Evolutionary conservation across 2,329 filamentous ascomycete genomes (phyloP), one percentile per base, ranked within the genome.

Genomic region (Epichloe coenophiala): DNA sequence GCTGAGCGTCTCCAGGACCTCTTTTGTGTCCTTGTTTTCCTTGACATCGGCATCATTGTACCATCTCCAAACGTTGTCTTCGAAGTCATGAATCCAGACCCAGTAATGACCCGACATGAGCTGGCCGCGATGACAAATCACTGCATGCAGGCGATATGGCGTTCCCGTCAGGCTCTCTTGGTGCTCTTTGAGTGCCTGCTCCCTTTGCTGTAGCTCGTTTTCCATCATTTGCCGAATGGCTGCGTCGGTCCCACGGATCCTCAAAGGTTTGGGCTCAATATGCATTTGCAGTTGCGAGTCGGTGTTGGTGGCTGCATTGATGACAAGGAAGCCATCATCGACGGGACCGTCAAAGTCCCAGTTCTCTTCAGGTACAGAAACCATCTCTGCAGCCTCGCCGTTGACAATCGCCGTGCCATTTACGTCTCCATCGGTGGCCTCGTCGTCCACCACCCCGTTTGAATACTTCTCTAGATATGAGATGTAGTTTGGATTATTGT

Each of bases 1-100:
- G 53, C 79, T 81, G 46, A 86, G 74, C 54, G 78, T 74, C 23
- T 78, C 73, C 56, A 93, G 82, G 40, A 95, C 86, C 47, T 84
- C 78, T 15, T 74, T 72, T 7, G 77, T 73, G 59, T 86, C 77
- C 27, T 81, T 76, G 52, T 76, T 72, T 55, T 86, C 80, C 3
- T 79, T 83, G 23, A 98, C 89, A 15, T 76, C 76, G 49, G 84
- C 84, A 61, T 98, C 93, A 63, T 98, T 98, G 73, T 96, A 98
- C 61, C 87, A 88, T 51, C 89, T 83, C 90, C 93, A 98, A 19
- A 90, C 72, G 41, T 80, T 77, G 45, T 80, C 78, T 56, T 83
- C 78, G 65, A 95, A 95, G 68, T 97, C 93, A 61, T 83, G 86
- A 56, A 98, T 94, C 77, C 90, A 96, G 43, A 96, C 88, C 84